Conservation (phyloP, 371 early-diverging fungal species). For the Coemansia linderi region DNA sequence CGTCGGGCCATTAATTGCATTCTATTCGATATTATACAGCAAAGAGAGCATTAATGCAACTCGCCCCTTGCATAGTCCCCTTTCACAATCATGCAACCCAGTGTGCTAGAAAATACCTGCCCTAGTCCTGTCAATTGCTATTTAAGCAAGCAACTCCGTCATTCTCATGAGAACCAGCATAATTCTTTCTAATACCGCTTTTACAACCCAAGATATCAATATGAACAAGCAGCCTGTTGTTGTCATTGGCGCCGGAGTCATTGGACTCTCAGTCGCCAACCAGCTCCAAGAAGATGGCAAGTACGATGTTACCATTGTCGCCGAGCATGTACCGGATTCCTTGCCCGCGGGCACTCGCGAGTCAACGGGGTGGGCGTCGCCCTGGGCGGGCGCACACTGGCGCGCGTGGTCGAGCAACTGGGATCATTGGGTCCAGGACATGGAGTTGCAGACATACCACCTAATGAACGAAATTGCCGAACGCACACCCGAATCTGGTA, state of each 20-base stretch:
- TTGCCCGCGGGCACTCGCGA: conserved; percentile 2
- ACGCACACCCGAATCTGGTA: conserved; percentile 32
- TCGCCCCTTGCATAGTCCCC: background rate
- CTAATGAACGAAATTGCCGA: conserved; percentile 25
- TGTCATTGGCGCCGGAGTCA: conserved; percentile 65
- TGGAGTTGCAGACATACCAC: conserved; percentile 36
- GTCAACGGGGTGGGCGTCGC: conserved; percentile 57
- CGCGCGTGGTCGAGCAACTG: conserved; percentile 55
- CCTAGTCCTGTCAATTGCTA: background rate
- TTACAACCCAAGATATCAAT: background rate
- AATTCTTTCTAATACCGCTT: background rate
- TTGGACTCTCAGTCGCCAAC: conserved; percentile 60
- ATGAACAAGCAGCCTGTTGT: conserved; percentile 30
- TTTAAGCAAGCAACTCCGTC: background rate
- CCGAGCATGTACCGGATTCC: conserved; percentile 24
- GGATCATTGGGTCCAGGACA: conserved; percentile 47
- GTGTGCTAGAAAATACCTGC: background rate
- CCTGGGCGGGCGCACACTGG: conserved; percentile 70
- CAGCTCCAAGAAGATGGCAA: conserved; percentile 31
- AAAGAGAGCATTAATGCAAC: background rate
- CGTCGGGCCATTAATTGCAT: conserved; percentile 2
- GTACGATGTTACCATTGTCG: conserved; percentile 42
- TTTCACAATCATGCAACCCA: background rate
- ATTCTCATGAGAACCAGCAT: background rate
- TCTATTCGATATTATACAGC: background rate